Evolutionary conservation across 371 early-diverging fungal species (phyloP), one percentile per base, ranked within the genome.

Genomic region (Mucor racemosus): DNA sequence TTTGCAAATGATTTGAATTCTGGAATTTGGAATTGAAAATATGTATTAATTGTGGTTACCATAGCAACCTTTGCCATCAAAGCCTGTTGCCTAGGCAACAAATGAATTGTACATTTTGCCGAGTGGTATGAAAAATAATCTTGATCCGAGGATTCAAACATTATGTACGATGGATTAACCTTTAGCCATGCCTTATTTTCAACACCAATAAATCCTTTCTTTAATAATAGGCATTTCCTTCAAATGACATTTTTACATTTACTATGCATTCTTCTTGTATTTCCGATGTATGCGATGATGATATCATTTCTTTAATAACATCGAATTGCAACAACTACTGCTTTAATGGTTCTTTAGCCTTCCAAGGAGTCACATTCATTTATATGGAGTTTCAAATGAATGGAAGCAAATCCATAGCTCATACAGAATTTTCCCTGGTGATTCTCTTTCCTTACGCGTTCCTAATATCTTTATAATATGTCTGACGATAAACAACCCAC

Each of bases 401-500:
- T 56, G 34, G 34, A 36, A 34, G 34, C 56, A 35, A 36, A 15
- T 7, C 17, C 14, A 53, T 53, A 38, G 38, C 11, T 31, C 11
- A 31, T 14, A 53, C 21, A 39, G 19, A 58, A 11, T 59, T 34
- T 60, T 60, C 34, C 36, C 26, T 17, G 42, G 31, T 42, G 7
- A 17, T n/a, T 42, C 33, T 64, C 42, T 57, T 64, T 35, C 39
- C 40, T 38, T 63, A 50, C 50, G 39, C n/a, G 54, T 54, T 41
- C 48, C n/a, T 8, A 39, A 17, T 41, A 17, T 38, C 38, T 19
- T 11, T 14, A 33, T 15, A 50, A 41, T 2, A 69, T 66, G 66
- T 46, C 44, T 57, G 58, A 65, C 44, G 58, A 62, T 26, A 72
- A 61, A 26, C 58, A 41, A 39, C 72, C 72, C n/a, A 68, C 75